A percentile compares a stretch with the other conserved stretches of the same genome.
These are phyloP conservation scores for Boletus semigastroideus DNA, from an alignment of 1,284 basidiomycete species.

Conservation along the genomic window DNA sequence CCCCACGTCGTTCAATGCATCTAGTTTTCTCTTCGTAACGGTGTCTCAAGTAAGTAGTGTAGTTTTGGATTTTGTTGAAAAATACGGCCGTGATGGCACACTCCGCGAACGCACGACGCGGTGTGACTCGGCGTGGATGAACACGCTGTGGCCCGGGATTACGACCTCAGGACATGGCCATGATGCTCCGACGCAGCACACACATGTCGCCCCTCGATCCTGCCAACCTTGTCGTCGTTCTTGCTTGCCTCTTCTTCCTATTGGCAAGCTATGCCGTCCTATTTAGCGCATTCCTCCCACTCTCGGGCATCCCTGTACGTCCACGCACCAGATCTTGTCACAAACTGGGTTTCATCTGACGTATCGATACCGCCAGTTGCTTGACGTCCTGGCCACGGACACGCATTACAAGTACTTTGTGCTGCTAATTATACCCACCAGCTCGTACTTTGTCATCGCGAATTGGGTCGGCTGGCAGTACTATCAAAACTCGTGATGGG, in stretches of 20 bases:
- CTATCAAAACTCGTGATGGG: constrained; percentile 74
- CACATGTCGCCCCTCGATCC: constrained; percentile 31
- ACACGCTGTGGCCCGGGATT: constrained; percentile 30
- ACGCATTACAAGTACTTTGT: constrained; percentile 88
- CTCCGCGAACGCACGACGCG: constrained; percentile 10
- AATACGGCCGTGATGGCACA: constrained; percentile 15
- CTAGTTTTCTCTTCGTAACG: constrained; percentile 13
- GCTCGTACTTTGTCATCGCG: constrained; percentile 86
- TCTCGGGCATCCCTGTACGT: constrained; percentile 51
- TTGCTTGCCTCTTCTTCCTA: constrained; percentile 53
- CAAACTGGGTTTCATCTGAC: constrained; percentile 10
- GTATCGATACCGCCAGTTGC: constrained; percentile 41
- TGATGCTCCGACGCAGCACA: constrained; percentile 16
- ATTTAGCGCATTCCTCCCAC: constrained; percentile 61
- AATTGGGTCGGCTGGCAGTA: constrained; percentile 98
- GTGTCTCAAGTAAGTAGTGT: constrained; percentile 24
- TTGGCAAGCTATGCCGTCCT: constrained; percentile 63
- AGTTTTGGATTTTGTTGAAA: constrained; percentile 29
- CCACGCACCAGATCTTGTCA: not conserved
- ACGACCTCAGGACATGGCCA: constrained; percentile 23
- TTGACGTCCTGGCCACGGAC: constrained; percentile 66
- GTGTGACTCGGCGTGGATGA: constrained; percentile 1
- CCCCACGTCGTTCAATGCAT: constrained; percentile 16
- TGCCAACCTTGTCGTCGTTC: constrained; percentile 51
- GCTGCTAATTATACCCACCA: constrained; percentile 78